These are phyloP conservation scores for Colletotrichum sp. DNA, from an alignment of 2,329 filamentous ascomycete species.

Conservation along the genomic window DNA sequence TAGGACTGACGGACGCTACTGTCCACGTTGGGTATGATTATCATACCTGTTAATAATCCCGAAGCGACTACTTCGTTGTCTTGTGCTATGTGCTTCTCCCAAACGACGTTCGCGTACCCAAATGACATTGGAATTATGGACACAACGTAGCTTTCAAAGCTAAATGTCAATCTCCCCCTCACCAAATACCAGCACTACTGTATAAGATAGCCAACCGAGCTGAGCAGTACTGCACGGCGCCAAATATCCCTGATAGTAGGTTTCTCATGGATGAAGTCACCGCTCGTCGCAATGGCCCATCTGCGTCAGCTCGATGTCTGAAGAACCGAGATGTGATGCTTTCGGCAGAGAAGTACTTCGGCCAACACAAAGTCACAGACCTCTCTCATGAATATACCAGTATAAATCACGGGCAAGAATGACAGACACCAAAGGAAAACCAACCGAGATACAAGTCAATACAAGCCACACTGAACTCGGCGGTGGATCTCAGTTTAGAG, in stretches of 20 bases:
- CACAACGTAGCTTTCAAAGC: too few relatives aligned
- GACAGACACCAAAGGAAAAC: not conserved
- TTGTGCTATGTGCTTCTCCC: not conserved
- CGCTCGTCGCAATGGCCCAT: not conserved
- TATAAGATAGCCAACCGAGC: rapidly evolving
- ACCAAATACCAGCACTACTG: not conserved
- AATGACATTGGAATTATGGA: too few relatives aligned
- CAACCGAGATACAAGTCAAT: too few relatives aligned
- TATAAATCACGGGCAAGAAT: not conserved
- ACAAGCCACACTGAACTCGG: too few relatives aligned
- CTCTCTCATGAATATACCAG: not conserved
- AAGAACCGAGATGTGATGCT: not conserved
- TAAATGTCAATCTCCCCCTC: too few relatives aligned
- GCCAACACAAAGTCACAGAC: not conserved
- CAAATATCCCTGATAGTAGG: not conserved
- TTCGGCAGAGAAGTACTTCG: not conserved
- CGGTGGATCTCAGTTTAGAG: not conserved
- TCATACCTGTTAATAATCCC: not conserved
- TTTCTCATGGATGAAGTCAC: not conserved
- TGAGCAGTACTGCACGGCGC: not conserved
- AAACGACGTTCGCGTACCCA: rapidly evolving
- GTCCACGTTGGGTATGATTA: not conserved
- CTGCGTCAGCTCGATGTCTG: not conserved
- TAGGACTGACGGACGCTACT: not conserved
- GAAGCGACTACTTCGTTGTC: not conserved